A percentile compares a stretch with the other conserved stretches of the same genome.
phyloP scores from a whole-genome alignment of 1,139 yeast genomes.

The Suhomyces chickasaworum region DNA sequence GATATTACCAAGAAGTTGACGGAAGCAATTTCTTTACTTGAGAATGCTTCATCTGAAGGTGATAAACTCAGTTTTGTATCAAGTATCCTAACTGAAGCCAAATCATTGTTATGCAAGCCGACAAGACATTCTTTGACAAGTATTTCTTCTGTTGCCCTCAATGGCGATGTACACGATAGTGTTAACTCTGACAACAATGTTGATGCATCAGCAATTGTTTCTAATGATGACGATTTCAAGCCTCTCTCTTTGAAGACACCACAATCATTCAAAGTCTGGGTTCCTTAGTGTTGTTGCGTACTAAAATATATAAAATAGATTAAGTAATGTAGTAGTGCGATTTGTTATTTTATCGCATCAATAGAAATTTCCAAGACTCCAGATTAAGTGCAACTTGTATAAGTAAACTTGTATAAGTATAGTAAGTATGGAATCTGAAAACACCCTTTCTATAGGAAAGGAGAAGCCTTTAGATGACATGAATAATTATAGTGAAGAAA shows the following conservation, averaged over 20 bases:
- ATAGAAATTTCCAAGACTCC: not conserved
- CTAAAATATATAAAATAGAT: slow-evolving; percentile 11
- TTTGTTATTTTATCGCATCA: not conserved
- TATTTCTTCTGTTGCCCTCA: slow-evolving; percentile 18
- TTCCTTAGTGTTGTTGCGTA: slow-evolving; percentile 34
- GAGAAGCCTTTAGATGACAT: not conserved
- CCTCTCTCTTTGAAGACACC: slow-evolving; percentile 85
- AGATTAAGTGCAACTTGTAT: not conserved
- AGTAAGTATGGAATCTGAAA: slow-evolving; percentile 3
- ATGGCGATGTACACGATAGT: slow-evolving; percentile 17
- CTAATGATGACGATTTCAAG: slow-evolving; percentile 40
- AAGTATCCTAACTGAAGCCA: slow-evolving; percentile 47
- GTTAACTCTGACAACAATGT: slow-evolving; percentile 13
- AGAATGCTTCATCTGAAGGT: slow-evolving; percentile 18
- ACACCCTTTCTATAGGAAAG: not conserved
- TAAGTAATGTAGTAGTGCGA: slow-evolving; percentile 5
- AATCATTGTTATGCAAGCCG: slow-evolving; percentile 54
- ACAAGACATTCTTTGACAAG: slow-evolving; percentile 36
- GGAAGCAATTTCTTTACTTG: slow-evolving; percentile 42
- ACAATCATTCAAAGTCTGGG: slow-evolving; percentile 87
- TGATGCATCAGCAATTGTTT: slow-evolving; percentile 18
- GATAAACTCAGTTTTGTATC: slow-evolving; percentile 21
- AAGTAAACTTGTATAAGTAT: not conserved
- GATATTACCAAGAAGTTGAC: slow-evolving; percentile 53
- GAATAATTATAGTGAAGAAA: not conserved